These are phyloP conservation scores for Pulveroboletus sp. DNA, from an alignment of 768 basidiomycete species.

Conservation along the genomic window DNA sequence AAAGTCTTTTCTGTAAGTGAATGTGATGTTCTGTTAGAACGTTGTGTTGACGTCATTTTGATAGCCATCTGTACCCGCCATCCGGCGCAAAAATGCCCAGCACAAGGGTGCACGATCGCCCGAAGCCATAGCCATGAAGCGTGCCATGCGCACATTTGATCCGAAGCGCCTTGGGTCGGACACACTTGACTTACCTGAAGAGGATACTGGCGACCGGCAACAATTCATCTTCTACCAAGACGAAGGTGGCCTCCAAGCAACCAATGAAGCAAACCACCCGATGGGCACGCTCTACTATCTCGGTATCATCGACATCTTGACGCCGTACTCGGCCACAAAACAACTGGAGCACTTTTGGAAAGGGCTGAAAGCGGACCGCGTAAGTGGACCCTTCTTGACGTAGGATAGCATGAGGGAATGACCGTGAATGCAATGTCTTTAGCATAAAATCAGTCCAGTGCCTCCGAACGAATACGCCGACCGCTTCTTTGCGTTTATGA, in stretches of 20 bases:
- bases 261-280: conserved; percentile 74
- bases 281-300: conserved; percentile 86
- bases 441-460: conserved; percentile 96
- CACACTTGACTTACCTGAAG: conserved; percentile 54
- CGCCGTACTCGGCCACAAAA: conserved; percentile 78
- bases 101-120: conserved; percentile 54
- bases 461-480: conserved; percentile 83
- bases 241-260: conserved; percentile 88
- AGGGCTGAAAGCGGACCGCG: conserved; percentile 79
- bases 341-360: conserved; percentile 90
- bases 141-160: conserved; percentile 80
- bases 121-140: conserved; percentile 80
- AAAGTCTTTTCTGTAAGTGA: conserved; percentile 83
- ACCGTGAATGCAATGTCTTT: conserved; percentile 4
- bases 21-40: neutral
- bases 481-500: conserved; percentile 85
- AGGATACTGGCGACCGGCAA: conserved; percentile 50
- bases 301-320: conserved; percentile 95
- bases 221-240: conserved; percentile 95
- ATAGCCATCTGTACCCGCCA: conserved; percentile 66
- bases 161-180: conserved; percentile 59
- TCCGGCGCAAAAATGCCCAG: conserved; percentile 58
- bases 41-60: conserved; percentile 1
- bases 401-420: neutral
- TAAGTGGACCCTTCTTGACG: conserved; percentile 39